Conservation (phyloP, 495 filamentous ascomycete species). For the Terfezia claveryi region DNA sequence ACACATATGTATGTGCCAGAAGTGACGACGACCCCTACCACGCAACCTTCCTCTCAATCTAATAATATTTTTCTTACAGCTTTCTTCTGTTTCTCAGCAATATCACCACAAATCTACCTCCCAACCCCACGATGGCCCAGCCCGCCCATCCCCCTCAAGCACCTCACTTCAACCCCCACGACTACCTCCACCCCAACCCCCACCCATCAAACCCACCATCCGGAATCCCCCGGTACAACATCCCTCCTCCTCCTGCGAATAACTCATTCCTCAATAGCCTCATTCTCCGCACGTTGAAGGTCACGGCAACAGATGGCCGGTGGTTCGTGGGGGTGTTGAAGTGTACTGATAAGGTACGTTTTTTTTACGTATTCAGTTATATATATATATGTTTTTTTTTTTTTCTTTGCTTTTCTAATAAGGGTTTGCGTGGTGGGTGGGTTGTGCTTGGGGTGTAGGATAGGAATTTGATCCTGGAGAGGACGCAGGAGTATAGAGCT, state of each 20-base stretch:
- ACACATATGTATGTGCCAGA: no score
- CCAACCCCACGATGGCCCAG: no score
- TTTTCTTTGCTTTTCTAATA: background rate
- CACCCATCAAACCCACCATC: conserved; percentile 7
- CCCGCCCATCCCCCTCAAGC: background rate
- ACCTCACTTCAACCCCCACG: background rate
- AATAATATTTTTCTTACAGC: no score
- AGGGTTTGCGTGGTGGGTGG: background rate
- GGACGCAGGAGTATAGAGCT: conserved; percentile 69
- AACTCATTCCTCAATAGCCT: conserved; percentile 15
- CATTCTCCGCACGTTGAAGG: conserved; percentile 46
- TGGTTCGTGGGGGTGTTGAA: conserved; percentile 83
- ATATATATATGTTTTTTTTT: background rate
- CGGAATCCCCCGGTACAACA: background rate
- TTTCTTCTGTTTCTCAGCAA: no score
- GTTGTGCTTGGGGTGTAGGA: conserved; percentile 27
- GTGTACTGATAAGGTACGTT: conserved; percentile 69
- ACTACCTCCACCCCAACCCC: background rate
- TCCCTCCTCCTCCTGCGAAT: background rate
- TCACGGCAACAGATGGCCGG: conserved; percentile 62
- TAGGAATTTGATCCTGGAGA: conserved; percentile 64
- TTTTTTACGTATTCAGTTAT: background rate
- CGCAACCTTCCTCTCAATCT: no score
- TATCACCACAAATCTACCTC: no score
- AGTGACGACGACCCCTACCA: no score